Evolutionary conservation across 805 yeast species (phyloP).

Genomic region (Metschnikowia arizonensis): DNA sequence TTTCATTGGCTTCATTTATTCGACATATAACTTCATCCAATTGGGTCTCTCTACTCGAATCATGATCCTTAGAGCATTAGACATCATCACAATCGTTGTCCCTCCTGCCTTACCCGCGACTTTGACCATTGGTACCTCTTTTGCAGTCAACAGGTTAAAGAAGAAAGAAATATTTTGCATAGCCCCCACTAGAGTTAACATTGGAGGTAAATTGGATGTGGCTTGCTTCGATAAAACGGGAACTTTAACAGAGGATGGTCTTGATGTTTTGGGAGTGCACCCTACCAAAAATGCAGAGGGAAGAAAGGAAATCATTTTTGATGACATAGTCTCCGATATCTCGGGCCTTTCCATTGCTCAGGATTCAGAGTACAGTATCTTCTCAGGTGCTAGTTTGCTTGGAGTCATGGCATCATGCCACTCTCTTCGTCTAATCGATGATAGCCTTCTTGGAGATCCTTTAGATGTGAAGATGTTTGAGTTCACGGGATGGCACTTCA

Average conservation of each 20-base stretch:
- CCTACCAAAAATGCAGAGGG: constrained; percentile 39
- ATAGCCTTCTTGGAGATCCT: constrained; percentile 87
- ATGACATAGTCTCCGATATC: constrained; percentile 22
- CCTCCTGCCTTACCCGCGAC: constrained; percentile 99
- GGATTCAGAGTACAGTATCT: not conserved
- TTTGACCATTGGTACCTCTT: constrained; percentile 90
- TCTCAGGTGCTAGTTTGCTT: constrained; percentile 20
- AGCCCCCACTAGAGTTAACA: constrained; percentile 88
- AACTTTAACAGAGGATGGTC: constrained; percentile 93
- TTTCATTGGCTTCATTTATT: constrained; percentile 71
- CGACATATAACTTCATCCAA: constrained; percentile 76
- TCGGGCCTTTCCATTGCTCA: constrained; percentile 6
- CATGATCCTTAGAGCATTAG: constrained; percentile 85
- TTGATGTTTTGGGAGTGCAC: constrained; percentile 71
- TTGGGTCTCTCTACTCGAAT: constrained; percentile 65
- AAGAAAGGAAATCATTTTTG: constrained; percentile 37
- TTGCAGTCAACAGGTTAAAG: constrained; percentile 76
- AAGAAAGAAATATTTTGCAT: constrained; percentile 73
- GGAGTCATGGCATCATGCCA: constrained; percentile 75
- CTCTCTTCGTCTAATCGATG: constrained; percentile 75
- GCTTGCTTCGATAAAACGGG: constrained; percentile 97
- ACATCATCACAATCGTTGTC: constrained; percentile 91
- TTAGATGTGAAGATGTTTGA: constrained; percentile 90
- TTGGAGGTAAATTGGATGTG: constrained; percentile 92
- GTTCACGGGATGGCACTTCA: constrained; percentile 73